A percentile compares a stretch with the other conserved stretches of the same genome.
Conservation (phyloP, 129 eudicot genomes). For the Flaveria robusta region DNA sequence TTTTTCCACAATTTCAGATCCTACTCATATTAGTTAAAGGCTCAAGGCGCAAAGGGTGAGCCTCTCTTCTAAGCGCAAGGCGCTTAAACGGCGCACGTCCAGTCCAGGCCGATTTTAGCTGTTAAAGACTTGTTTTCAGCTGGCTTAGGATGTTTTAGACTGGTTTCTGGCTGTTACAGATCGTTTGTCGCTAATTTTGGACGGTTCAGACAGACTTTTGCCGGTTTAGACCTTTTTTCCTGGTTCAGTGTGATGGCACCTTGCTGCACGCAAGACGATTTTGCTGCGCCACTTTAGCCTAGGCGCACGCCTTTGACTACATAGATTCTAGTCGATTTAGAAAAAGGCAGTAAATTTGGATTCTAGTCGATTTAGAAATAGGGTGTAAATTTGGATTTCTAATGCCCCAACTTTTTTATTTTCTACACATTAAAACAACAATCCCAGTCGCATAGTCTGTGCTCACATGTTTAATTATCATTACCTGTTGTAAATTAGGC, state of each 20-base stretch:
- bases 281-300: not conserved
- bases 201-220: not conserved
- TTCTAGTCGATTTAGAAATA: too few relatives aligned
- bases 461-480: not conserved
- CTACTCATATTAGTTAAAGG: not conserved
- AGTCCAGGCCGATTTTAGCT: not conserved
- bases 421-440: constrained; percentile 11
- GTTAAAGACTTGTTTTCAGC: not conserved
- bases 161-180: not conserved
- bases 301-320: not conserved
- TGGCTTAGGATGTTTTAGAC: not conserved
- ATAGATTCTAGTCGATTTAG: not conserved
- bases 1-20: constrained; percentile 7
- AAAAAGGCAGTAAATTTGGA: too few relatives aligned
- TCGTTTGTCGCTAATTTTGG: not conserved
- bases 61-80: not conserved
- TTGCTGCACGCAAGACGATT: not conserved
- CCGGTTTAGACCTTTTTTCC: not conserved
- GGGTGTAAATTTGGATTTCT: constrained; percentile 20
- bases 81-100: not conserved
- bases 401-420: not conserved
- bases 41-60: not conserved
- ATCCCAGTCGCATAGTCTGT: constrained; percentile 8
- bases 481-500: constrained; percentile 2
- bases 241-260: not conserved